Evolutionary conservation across 2,329 filamentous ascomycete genomes (phyloP).

Genomic region (Penicillium sp.): DNA sequence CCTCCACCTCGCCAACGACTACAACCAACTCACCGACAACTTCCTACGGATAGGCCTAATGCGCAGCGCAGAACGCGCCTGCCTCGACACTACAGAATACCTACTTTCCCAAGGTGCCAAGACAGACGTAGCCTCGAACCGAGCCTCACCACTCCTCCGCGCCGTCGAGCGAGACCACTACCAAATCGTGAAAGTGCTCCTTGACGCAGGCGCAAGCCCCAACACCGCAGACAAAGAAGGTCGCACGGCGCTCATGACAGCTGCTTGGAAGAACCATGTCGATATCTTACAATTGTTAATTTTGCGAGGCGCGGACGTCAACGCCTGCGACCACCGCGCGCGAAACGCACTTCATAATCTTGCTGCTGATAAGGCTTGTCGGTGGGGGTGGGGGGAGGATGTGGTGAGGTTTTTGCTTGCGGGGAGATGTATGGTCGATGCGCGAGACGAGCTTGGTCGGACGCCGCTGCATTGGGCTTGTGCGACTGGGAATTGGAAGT

Average conservation of each 20-base stretch:
- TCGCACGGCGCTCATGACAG: constrained; percentile 46
- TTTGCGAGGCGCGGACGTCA: constrained; percentile 36
- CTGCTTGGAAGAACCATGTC: constrained; percentile 46
- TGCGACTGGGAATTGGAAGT: constrained; percentile 55
- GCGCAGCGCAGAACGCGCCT: constrained; percentile 42
- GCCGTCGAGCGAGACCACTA: constrained; percentile 43
- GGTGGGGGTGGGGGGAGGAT: constrained; percentile 48
- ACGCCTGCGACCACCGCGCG: constrained; percentile 32
- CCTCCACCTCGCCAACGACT: constrained; percentile 34
- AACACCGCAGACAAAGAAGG: constrained; percentile 48
- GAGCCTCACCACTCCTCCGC: constrained; percentile 37
- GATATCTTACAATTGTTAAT: constrained; percentile 43
- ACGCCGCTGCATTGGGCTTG: constrained; percentile 62
- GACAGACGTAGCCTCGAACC: constrained; percentile 34
- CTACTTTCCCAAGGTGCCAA: constrained; percentile 43
- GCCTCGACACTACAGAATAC: constrained; percentile 32
- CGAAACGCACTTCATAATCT: constrained; percentile 45
- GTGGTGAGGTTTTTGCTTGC: constrained; percentile 45
- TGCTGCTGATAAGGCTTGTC: constrained; percentile 47
- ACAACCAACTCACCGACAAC: constrained; percentile 38
- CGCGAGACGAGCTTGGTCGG: constrained; percentile 49
- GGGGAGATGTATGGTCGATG: constrained; percentile 44
- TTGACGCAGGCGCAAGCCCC: constrained; percentile 35
- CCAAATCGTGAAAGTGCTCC: constrained; percentile 48
- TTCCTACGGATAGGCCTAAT: constrained; percentile 44